Conservation (phyloP, 352 stramenopile species). For the Salisapilia sapeloensis region DNA sequence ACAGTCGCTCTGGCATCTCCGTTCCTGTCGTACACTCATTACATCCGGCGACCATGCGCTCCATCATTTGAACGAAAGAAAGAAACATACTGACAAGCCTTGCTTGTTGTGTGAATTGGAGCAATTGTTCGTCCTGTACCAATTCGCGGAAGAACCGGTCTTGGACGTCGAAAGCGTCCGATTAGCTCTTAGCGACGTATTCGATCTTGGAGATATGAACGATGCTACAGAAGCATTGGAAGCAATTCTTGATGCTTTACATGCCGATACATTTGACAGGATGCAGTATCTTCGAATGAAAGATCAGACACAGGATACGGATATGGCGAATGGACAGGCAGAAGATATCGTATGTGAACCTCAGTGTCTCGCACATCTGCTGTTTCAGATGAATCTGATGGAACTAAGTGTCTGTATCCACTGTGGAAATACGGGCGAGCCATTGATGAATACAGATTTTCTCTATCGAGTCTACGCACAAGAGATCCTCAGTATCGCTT, state of each 20-base stretch:
- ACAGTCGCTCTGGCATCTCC: constrained; percentile 82
- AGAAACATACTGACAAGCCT: constrained; percentile 2
- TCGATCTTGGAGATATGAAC: constrained; percentile 70
- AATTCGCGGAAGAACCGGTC: constrained; percentile 61
- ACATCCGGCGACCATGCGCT: constrained; percentile 57
- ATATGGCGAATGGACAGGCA: constrained; percentile 5
- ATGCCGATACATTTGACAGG: constrained; percentile 62
- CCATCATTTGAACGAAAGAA: constrained; percentile 18
- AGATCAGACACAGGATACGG: constrained; percentile 29
- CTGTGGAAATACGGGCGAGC: constrained; percentile 48
- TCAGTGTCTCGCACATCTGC: constrained; percentile 57
- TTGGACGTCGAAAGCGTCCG: constrained; percentile 62
- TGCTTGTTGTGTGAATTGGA: constrained; percentile 75
- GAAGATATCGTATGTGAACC: constrained; percentile 64
- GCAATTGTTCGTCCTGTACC: constrained; percentile 74
- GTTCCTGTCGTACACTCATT: constrained; percentile 69
- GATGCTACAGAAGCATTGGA: constrained; percentile 75
- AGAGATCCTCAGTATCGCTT: constrained; percentile 22
- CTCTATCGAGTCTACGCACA: constrained; percentile 70
- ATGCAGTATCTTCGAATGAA: constrained; percentile 35
- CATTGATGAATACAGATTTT: constrained; percentile 74
- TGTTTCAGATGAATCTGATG: constrained; percentile 82
- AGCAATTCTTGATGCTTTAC: constrained; percentile 56
- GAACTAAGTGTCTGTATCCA: constrained; percentile 44
- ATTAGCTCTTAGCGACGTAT: constrained; percentile 34